phyloP scores from a whole-genome alignment of 371 early-diverging fungal species.

The Apophysomyces elegans region DNA sequence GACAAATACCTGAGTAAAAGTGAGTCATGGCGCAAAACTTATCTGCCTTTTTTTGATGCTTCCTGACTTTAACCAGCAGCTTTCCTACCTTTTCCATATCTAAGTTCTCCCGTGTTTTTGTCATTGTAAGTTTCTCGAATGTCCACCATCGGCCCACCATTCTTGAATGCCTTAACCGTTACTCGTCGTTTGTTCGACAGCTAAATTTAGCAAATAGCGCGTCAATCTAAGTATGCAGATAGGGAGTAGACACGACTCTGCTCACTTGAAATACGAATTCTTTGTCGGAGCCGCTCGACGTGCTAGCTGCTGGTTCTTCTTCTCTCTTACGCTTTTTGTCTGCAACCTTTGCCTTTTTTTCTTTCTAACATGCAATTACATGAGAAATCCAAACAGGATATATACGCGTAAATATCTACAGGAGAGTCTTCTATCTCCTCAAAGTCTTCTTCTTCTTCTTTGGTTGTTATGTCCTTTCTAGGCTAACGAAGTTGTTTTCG shows the following conservation, averaged over 20 bases:
- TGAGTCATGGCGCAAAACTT: background rate
- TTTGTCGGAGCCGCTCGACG: background rate
- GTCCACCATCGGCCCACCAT: slow-evolving; percentile 22
- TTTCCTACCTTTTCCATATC: slow-evolving; percentile 19
- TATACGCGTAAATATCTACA: background rate
- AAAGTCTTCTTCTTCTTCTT: background rate
- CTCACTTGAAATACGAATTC: background rate
- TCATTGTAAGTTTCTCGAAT: slow-evolving; percentile 20
- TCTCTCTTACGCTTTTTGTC: slow-evolving; percentile 5
- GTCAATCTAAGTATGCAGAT: background rate
- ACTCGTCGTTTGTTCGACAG: slow-evolving; percentile 17
- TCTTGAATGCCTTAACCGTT: slow-evolving; percentile 12
- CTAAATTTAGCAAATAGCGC: background rate
- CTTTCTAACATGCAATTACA: background rate
- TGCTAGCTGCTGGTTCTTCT: background rate
- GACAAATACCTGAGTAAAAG: slow-evolving; percentile 26
- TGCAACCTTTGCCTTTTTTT: background rate
- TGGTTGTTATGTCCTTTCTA: background rate
- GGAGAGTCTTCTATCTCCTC: background rate
- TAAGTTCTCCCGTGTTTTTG: slow-evolving; percentile 15
- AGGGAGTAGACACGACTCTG: background rate
- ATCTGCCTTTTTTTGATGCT: background rate
- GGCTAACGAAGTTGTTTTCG: background rate
- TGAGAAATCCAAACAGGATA: background rate
- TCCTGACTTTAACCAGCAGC: no score